Evolutionary conservation across 2,329 filamentous ascomycete genomes (phyloP).

Genomic region (Atkinsonella texensis): DNA sequence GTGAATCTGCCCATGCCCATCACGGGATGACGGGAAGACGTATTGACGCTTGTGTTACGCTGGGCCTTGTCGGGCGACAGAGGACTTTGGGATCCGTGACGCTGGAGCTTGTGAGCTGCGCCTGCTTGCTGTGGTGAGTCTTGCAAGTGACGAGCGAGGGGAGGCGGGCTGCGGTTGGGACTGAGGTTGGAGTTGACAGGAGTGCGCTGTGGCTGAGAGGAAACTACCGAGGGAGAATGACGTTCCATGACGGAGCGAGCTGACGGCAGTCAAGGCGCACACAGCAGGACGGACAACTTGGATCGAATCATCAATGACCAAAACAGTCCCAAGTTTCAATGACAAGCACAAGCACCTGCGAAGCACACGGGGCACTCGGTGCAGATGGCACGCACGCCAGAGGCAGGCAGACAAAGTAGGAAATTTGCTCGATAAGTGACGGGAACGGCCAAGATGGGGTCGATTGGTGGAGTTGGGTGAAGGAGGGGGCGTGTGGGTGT

Average conservation of each 20-base stretch:
- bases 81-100: slow-evolving; percentile 6
- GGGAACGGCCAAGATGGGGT: slow-evolving; percentile 1
- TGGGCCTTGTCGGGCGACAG: slow-evolving; percentile 13
- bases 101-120: slow-evolving; percentile 6
- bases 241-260: slow-evolving; percentile 19
- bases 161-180: slow-evolving; percentile 5
- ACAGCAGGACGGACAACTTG: neutral
- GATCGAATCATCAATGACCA: slow-evolving; percentile 7
- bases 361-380: neutral
- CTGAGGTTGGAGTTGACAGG: slow-evolving; percentile 7
- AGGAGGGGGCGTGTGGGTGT: neutral
- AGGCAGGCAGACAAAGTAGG: neutral
- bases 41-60: neutral
- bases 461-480: neutral
- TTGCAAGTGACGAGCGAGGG: slow-evolving; percentile 2
- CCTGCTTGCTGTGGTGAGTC: slow-evolving; percentile 8
- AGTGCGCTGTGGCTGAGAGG: slow-evolving; percentile 8
- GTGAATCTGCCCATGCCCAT: slow-evolving; percentile 40
- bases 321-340: slow-evolving; percentile 2
- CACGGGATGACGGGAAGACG: neutral
- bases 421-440: neutral
- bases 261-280: slow-evolving; percentile 10
- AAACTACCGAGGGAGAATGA: slow-evolving; percentile 11
- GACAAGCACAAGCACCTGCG: neutral
- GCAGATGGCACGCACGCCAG: neutral